These are phyloP conservation scores for Mesembryanthemum crystallinum DNA, from an alignment of 148 eudicot species.

Conservation along the genomic window DNA sequence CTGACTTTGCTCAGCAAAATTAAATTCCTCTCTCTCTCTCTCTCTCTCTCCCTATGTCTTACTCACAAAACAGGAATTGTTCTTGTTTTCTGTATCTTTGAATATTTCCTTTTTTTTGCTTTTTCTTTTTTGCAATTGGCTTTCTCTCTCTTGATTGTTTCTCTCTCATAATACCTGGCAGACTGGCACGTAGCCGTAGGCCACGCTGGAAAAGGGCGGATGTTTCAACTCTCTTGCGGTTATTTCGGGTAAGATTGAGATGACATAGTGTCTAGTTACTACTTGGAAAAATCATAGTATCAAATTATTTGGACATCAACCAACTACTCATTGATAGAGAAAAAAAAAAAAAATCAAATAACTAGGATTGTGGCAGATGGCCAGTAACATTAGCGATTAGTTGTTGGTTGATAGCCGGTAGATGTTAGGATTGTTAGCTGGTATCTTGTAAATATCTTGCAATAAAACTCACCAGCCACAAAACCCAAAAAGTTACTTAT, in stretches of 20 bases:
- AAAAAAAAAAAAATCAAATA: too few relatives aligned
- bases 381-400: too few relatives aligned
- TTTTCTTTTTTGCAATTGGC: conserved; percentile 1
- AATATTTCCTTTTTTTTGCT: not conserved
- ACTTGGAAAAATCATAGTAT: not conserved
- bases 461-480: too few relatives aligned
- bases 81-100: conserved; percentile 2
- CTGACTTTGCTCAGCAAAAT: conserved; percentile 25
- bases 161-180: conserved; percentile 15
- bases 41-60: conserved; percentile 6
- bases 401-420: too few relatives aligned
- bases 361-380: too few relatives aligned
- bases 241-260: not conserved
- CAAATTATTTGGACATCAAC: not conserved
- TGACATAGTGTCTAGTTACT: too few relatives aligned
- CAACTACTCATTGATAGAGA: too few relatives aligned
- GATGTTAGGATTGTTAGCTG: too few relatives aligned
- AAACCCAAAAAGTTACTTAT: too few relatives aligned
- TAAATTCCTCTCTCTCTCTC: not conserved
- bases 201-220: conserved; percentile 36
- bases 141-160: not conserved
- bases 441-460: too few relatives aligned
- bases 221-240: conserved; percentile 31
- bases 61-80: conserved; percentile 6
- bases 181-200: conserved; percentile 19